These are phyloP conservation scores for Xylariaceae sp. DNA, from an alignment of 2,329 filamentous ascomycete genomes.

Conservation along the genomic window DNA sequence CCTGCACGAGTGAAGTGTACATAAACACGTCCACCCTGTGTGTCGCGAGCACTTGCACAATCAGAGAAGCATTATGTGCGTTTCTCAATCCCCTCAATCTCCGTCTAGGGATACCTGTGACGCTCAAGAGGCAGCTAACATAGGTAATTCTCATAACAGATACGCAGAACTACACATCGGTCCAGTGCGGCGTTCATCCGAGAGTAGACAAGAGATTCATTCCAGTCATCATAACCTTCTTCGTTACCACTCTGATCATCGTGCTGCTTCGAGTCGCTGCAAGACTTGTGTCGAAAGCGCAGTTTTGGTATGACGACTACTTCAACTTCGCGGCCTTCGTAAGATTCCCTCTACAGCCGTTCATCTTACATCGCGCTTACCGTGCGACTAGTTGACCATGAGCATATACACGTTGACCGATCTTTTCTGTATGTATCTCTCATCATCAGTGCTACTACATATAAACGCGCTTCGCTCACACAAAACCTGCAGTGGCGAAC, in stretches of 20 bases:
- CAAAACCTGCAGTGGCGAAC: conserved; percentile 1
- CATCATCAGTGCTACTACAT: not conserved
- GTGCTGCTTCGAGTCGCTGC: conserved; percentile 3
- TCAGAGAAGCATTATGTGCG: conserved; percentile 10
- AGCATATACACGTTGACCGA: not conserved
- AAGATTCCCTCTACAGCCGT: not conserved
- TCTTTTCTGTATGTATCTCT: not conserved
- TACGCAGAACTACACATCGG: conserved; percentile 8
- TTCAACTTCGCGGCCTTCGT: conserved; percentile 9
- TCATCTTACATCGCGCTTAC: not conserved
- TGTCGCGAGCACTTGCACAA: conserved; percentile 1
- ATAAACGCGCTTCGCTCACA: not conserved
- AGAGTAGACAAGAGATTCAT: conserved; percentile 1
- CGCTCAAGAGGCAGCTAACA: not conserved
- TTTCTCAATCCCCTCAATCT: not conserved
- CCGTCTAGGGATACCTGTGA: no score
- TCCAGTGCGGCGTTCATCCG: conserved; percentile 3
- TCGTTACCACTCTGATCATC: conserved; percentile 2
- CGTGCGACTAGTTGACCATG: not conserved
- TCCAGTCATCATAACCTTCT: conserved; percentile 7
- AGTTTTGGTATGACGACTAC: conserved; percentile 14
- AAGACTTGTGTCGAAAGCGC: conserved; percentile 1
- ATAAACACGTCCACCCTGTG: not conserved
- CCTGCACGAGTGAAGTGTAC: conserved; percentile 4
- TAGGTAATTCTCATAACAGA: not conserved